phyloP scores from a whole-genome alignment of 225 moss, liverwort and hornwort species.

The Pseudisothecium myosuroides region DNA sequence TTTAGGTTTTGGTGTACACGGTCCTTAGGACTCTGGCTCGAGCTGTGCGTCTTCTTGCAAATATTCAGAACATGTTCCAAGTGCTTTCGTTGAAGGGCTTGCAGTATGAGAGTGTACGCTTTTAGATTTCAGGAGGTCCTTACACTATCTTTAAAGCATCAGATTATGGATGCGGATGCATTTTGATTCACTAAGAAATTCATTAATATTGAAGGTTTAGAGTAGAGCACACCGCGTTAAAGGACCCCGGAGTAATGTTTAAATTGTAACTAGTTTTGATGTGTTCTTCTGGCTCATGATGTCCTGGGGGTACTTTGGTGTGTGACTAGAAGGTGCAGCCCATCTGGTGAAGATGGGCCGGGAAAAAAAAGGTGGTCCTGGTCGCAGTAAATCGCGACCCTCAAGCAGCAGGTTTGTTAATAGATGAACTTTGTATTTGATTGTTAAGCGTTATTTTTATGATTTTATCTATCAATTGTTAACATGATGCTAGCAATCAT shows the following conservation, averaged over 20 bases:
- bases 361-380: constrained; percentile 60
- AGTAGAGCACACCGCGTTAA: not conserved
- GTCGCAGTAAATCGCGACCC: constrained; percentile 66
- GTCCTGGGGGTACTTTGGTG: not conserved
- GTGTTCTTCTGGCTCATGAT: not conserved
- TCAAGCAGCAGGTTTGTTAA: constrained; percentile 85
- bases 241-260: not conserved
- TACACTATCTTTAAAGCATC: not conserved
- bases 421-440: not conserved
- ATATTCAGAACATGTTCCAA: not conserved
- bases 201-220: not conserved
- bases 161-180: not conserved
- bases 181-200: not conserved
- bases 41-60: not conserved
- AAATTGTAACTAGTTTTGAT: not conserved
- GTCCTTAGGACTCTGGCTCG: not conserved
- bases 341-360: constrained; percentile 58
- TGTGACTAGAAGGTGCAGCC: constrained; percentile 1
- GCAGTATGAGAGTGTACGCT: not conserved
- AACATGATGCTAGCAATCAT: not conserved
- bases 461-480: not conserved
- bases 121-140: not conserved
- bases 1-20: not conserved
- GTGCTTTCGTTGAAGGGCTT: not conserved
- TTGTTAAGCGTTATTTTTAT: not conserved